A percentile compares a stretch with the other conserved stretches of the same genome.
Evolutionary conservation across 106 monocot genomes (phyloP).

Genomic region (Dendrobium chrysotoxum): DNA sequence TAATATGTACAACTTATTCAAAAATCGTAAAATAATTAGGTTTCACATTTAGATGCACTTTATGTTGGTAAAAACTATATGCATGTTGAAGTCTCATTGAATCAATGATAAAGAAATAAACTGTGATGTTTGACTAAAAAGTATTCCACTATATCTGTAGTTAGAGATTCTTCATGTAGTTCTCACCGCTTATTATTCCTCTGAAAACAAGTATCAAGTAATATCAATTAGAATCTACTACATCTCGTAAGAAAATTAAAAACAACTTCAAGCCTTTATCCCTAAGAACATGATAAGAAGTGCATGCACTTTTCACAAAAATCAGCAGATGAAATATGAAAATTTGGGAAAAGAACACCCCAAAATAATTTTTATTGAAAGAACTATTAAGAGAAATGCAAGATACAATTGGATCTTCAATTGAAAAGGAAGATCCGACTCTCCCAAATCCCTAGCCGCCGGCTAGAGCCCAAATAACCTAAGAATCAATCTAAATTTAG

Average conservation of each 20-base stretch:
- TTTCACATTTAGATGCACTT: neutral
- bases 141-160: neutral
- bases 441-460: too few species aligned
- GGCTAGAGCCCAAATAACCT: too few species aligned
- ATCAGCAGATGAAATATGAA: too few species aligned
- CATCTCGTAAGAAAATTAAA: neutral
- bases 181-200: neutral
- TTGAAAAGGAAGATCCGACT: too few species aligned
- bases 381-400: too few species aligned
- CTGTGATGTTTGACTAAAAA: neutral
- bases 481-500: too few species aligned
- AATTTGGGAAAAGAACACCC: too few species aligned
- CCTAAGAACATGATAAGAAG: too few species aligned
- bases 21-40: neutral
- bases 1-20: neutral
- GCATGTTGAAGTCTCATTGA: neutral
- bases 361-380: too few species aligned
- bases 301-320: too few species aligned
- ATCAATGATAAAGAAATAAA: neutral
- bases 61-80: neutral
- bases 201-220: neutral
- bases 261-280: too few species aligned
- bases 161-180: neutral
- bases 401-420: too few species aligned
- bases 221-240: neutral